Base-by-base conservation (phyloP, 148 eudicot genomes). In the Heliosperma pusillum region DNA sequence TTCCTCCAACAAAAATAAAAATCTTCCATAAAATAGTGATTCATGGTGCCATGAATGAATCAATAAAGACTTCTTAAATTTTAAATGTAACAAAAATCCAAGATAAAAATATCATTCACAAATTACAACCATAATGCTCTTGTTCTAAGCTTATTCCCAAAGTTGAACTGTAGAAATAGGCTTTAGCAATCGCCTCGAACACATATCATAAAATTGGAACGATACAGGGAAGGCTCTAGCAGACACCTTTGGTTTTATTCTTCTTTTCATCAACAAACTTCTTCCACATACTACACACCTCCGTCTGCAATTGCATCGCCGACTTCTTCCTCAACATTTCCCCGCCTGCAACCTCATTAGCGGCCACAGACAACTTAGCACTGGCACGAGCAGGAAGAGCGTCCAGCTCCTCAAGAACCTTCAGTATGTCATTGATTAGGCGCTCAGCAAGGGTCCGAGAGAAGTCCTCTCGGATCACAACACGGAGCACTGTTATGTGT, bases 361-460 rank as follows among this genome's bases (percentile, higher is more conserved):
- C 64, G 0, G n/a, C 60, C 2, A 25, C 65, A 3, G 66, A 55
- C 12, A 83, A 20, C 90, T 90, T 90, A 69, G 88, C 89, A 0
- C 19, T 80, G 44, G 81, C 50, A 17, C 84, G 80, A 17, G 90
- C 84, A 0, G 96, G 96, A 24, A 85, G 71, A 1, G 77, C 17
- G 15, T 90, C 96, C 2, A 90, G 87, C 78, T 90, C 96, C 3
- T 76, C 78, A 0, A 90, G 68, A 3, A 88, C 92, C 80, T 90
- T 90, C 59, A 57, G 6, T 5, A 90, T 78, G 62, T 90, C 96
- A 0, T 0, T 16, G 16, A 88, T 90, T 0, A 90, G 89, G 11
- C 96, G 81, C 73, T 90, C 90, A 0, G 92, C 96, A 22, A 90
- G 85, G 44, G 96, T 90, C 1, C 92, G 77, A 11, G 96, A 90